Percentiles rank a stretch among this genome's conserved stretches.
Evolutionary conservation across 2,329 filamentous ascomycete genomes (phyloP).

Genomic region (Phialemoniopsis sp.): DNA sequence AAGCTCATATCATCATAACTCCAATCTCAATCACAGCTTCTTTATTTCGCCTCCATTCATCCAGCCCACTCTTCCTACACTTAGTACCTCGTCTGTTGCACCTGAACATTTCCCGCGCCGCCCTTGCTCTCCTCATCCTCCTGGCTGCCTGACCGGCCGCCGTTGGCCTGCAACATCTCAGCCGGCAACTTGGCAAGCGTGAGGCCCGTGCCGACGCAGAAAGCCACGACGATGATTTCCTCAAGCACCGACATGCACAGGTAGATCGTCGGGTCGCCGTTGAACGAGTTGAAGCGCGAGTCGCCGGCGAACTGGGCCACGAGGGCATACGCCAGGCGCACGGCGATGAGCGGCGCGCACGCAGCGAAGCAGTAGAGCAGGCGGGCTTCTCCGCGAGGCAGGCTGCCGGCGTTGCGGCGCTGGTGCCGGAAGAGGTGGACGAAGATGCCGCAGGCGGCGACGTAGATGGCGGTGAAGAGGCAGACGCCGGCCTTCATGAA

Average conservation of each 20-base stretch:
- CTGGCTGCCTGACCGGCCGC: too few species aligned
- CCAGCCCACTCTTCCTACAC: too few species aligned
- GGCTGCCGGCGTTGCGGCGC: neutral
- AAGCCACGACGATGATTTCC: conserved; percentile 18
- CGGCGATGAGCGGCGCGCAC: conserved; percentile 18
- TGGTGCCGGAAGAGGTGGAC: conserved; percentile 6
- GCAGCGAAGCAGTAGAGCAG: conserved; percentile 18
- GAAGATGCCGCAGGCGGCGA: conserved; percentile 15
- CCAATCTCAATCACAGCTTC: too few species aligned
- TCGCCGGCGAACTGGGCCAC: conserved; percentile 12
- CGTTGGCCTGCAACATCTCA: too few species aligned
- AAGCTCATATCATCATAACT: too few species aligned
- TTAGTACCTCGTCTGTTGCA: too few species aligned
- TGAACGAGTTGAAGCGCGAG: conserved; percentile 5
- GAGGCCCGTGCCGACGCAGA: conserved; percentile 12
- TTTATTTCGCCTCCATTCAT: too few species aligned
- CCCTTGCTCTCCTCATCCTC: too few species aligned
- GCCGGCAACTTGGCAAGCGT: conserved; percentile 1
- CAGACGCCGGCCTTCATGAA: conserved; percentile 5
- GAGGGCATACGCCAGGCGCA: conserved; percentile 19
- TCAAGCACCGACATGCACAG: conserved; percentile 23
- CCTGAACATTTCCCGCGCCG: too few species aligned
- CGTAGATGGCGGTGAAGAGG: conserved; percentile 5
- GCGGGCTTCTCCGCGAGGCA: conserved; percentile 16
- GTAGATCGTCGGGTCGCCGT: conserved; percentile 18